phyloP scores from a whole-genome alignment of 2,329 filamentous ascomycete genomes.

The Pseudocercospora musae region DNA sequence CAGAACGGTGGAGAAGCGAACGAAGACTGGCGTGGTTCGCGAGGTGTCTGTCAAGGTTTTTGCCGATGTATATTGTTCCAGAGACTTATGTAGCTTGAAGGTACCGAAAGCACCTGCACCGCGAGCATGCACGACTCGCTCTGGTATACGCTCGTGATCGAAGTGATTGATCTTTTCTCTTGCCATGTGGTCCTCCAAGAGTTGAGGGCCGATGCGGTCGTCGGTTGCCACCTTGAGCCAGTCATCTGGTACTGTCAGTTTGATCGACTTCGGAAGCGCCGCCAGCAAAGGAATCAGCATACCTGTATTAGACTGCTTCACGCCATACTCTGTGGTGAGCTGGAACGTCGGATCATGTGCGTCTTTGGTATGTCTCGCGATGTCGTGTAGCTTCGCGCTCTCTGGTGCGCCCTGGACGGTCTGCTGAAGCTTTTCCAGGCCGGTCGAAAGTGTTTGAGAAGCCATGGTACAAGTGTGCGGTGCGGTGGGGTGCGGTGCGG shows the following conservation, averaged over 20 bases:
- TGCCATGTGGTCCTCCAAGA: constrained; percentile 69
- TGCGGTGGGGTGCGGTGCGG: too few species aligned
- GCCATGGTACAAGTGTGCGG: constrained; percentile 18
- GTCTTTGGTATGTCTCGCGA: constrained; percentile 58
- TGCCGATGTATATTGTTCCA: constrained; percentile 61
- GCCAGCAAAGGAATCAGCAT: background rate
- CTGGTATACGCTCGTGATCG: constrained; percentile 69
- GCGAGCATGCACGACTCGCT: constrained; percentile 65
- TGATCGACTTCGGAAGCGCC: background rate
- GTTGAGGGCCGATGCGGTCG: constrained; percentile 61
- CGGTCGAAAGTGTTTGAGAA: constrained; percentile 20
- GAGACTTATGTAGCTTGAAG: constrained; percentile 64
- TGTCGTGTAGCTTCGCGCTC: constrained; percentile 57
- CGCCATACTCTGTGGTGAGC: constrained; percentile 75
- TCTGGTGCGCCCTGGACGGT: constrained; percentile 35
- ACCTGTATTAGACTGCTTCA: constrained; percentile 63
- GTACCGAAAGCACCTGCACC: constrained; percentile 63
- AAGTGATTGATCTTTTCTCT: constrained; percentile 77
- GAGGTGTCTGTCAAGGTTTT: constrained; percentile 66
- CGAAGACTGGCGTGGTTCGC: constrained; percentile 63
- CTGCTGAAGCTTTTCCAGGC: constrained; percentile 31
- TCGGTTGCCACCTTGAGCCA: constrained; percentile 67
- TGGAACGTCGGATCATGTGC: constrained; percentile 53
- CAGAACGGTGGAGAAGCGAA: constrained; percentile 75
- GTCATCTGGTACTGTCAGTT: constrained; percentile 52